phyloP scores from a whole-genome alignment of 768 basidiomycete species.

The Russula virescens region DNA sequence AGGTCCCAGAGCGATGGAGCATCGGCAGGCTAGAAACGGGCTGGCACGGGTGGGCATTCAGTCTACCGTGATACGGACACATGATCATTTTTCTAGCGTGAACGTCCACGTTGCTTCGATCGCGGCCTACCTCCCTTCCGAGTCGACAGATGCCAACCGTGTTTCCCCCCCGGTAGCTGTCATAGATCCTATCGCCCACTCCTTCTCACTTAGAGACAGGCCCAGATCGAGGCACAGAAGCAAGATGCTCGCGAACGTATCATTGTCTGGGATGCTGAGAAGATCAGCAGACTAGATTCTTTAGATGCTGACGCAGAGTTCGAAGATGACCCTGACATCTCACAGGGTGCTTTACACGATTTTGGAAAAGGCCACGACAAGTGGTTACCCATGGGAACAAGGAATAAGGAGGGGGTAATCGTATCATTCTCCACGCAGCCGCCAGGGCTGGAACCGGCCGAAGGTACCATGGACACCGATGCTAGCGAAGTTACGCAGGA shows the following conservation, averaged over 20 bases:
- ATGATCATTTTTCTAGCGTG: conserved; percentile 41
- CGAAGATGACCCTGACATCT: conserved; percentile 50
- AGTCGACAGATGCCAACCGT: conserved; percentile 49
- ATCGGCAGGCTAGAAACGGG: conserved; percentile 66
- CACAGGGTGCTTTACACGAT: conserved; percentile 22
- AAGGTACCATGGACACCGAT: conserved; percentile 42
- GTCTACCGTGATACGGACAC: not conserved
- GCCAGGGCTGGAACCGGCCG: conserved; percentile 30
- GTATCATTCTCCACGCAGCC: conserved; percentile 33
- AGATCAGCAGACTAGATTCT: conserved; percentile 27
- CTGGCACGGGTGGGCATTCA: conserved; percentile 55
- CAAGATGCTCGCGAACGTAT: conserved; percentile 57
- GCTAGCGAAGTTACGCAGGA: conserved; percentile 36
- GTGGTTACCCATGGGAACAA: conserved; percentile 50
- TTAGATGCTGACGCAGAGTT: conserved; percentile 52
- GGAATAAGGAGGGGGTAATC: conserved; percentile 51
- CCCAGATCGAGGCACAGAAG: conserved; percentile 54
- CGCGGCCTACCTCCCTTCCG: conserved; percentile 64
- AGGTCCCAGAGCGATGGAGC: conserved; percentile 68
- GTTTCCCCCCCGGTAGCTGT: conserved; percentile 44
- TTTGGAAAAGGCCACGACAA: conserved; percentile 18
- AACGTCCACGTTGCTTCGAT: conserved; percentile 69
- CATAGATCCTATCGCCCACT: conserved; percentile 24
- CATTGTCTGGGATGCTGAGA: conserved; percentile 62
- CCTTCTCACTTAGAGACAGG: conserved; percentile 39